Conservation (phyloP, 164 flowering plant species). For the Paratinospora sagittata region DNA sequence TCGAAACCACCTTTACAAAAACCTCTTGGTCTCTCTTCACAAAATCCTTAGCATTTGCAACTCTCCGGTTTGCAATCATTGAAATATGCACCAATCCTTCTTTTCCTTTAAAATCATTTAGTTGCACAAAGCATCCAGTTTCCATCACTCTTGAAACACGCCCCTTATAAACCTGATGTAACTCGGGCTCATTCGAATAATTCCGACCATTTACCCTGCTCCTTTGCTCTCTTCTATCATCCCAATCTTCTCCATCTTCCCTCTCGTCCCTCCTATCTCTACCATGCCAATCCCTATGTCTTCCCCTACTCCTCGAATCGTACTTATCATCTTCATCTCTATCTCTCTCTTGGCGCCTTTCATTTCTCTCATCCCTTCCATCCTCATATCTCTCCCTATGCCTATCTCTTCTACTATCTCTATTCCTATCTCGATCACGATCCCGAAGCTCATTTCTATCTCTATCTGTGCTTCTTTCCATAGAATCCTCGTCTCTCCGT, state of each 20-base stretch:
- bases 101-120: no score
- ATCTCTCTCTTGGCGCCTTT: conserved; percentile 16
- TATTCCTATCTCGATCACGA: no score
- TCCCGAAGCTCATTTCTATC: conserved; percentile 7
- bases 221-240: conserved; percentile 16
- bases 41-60: conserved; percentile 65
- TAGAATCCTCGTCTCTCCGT: conserved; percentile 18
- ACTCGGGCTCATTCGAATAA: conserved; percentile 48
- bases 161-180: conserved; percentile 65
- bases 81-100: conserved; percentile 90
- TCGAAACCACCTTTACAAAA: conserved; percentile 75
- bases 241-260: conserved; percentile 20
- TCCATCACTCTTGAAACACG: conserved; percentile 84
- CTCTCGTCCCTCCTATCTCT: conserved; percentile 15
- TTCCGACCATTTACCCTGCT: conserved; percentile 16
- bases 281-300: conserved; percentile 10
- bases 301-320: neutral
- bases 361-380: conserved; percentile 17
- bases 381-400: conserved; percentile 21
- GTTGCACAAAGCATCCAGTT: conserved; percentile 69
- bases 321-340: conserved; percentile 20
- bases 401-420: conserved; percentile 25
- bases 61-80: conserved; percentile 59
- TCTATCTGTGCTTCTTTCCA: conserved; percentile 15
- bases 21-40: conserved; percentile 87